phyloP scores from a whole-genome alignment of 2,329 filamentous ascomycete genomes.

The Fonsecaea nubica region DNA sequence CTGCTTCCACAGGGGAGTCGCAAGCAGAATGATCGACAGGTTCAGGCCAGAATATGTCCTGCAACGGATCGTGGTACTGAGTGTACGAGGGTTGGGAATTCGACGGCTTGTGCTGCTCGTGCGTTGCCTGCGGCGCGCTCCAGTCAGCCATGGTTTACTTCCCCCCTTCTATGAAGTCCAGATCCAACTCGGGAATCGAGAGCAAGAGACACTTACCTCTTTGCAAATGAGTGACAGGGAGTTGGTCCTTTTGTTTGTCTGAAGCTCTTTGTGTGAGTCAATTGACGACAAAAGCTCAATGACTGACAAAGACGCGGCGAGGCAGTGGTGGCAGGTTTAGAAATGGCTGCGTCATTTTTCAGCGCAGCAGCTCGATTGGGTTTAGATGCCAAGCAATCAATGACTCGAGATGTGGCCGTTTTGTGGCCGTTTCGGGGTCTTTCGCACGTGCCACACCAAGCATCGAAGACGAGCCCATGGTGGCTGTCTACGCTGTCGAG shows the following conservation, averaged over 20 bases:
- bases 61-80: conserved; percentile 26
- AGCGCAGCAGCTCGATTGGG: not conserved
- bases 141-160: conserved; percentile 32
- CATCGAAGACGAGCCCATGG: not conserved
- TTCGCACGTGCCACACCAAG: not conserved
- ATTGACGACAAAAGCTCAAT: conserved; percentile 3
- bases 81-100: conserved; percentile 11
- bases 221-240: conserved; percentile 27
- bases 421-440: conserved; percentile 13
- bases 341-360: conserved; percentile 31
- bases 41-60: conserved; percentile 27
- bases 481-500: not conserved
- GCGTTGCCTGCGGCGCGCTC: conserved; percentile 12
- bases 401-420: conserved; percentile 15
- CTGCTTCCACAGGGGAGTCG: not conserved
- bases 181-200: not conserved
- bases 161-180: not conserved
- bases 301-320: conserved; percentile 29
- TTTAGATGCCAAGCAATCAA: conserved; percentile 14
- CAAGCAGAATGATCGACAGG: conserved; percentile 18
- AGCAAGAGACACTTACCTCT: conserved; percentile 18
- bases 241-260: conserved; percentile 26
- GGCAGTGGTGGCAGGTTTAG: too few relatives aligned
- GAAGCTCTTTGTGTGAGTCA: conserved; percentile 30
- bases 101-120: not conserved